These are phyloP conservation scores for Alternaria sp. DNA, from an alignment of 2,329 filamentous ascomycete species.

Conservation along the genomic window DNA sequence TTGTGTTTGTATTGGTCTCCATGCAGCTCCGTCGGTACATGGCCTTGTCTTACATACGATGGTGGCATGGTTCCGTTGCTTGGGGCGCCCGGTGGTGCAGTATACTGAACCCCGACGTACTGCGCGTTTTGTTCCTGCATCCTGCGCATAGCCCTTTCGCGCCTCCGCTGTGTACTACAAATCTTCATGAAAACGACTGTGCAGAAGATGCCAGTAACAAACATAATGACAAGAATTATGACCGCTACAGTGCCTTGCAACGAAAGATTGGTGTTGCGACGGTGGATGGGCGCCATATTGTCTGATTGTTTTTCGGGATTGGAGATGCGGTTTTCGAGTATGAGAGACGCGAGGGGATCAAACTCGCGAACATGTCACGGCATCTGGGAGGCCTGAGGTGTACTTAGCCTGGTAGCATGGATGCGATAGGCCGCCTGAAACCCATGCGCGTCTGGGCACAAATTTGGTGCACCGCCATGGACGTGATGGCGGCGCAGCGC, in stretches of 20 bases:
- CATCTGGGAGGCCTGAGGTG: not conserved
- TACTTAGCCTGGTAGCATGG: not conserved
- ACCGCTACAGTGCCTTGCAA: not conserved
- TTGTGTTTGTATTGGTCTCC: not conserved
- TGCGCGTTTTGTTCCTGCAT: conserved; percentile 14
- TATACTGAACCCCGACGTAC: conserved; percentile 2
- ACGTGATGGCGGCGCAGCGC: not conserved
- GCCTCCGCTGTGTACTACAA: conserved; percentile 14
- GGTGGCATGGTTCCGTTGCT: not conserved
- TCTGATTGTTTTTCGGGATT: not conserved
- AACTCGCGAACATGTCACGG: not conserved
- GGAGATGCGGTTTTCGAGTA: not conserved
- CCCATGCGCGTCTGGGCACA: not conserved
- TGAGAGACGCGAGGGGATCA: not conserved
- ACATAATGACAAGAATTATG: conserved; percentile 1
- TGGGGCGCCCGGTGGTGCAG: not conserved
- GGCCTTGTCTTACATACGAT: not conserved
- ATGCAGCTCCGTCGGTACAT: not conserved
- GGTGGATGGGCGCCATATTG: conserved; percentile 15
- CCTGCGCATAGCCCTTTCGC: conserved; percentile 6
- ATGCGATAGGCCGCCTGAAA: not conserved
- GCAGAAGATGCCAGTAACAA: conserved; percentile 5
- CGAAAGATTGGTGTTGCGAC: conserved; percentile 6
- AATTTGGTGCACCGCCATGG: not conserved
- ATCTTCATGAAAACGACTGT: conserved; percentile 7